Percentiles rank a stretch among this genome's conserved stretches.
Evolutionary conservation across 2,329 filamentous ascomycete species (phyloP).

Genomic region (Ceratocystiopsis sp.): DNA sequence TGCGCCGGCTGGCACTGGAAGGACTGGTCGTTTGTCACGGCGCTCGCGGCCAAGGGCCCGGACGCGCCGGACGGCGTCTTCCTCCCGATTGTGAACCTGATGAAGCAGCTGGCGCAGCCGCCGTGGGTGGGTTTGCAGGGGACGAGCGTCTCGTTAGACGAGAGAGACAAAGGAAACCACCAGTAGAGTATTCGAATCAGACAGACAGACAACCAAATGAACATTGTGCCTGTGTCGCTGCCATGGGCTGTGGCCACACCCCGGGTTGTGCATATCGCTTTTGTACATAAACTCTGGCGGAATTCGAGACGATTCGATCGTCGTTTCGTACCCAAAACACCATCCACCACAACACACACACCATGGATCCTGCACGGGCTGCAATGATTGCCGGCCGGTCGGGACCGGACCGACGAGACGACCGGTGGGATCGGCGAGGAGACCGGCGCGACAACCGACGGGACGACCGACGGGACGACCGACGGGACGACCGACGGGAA

Average conservation of each 20-base stretch:
- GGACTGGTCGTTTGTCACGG: constrained; percentile 24
- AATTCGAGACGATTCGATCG: too few relatives aligned
- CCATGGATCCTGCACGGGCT: constrained; percentile 37
- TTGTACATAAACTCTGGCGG: too few relatives aligned
- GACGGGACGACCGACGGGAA: constrained; percentile 35
- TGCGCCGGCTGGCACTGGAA: constrained; percentile 33
- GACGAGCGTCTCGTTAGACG: too few relatives aligned
- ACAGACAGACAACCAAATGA: too few relatives aligned
- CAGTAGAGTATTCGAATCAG: too few relatives aligned
- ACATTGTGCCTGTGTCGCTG: too few relatives aligned
- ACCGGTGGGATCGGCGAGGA: neutral
- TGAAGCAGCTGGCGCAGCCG: constrained; percentile 13
- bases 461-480: constrained; percentile 36
- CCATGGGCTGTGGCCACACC: too few relatives aligned
- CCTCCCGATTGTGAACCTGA: constrained; percentile 21
- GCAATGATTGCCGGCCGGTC: constrained; percentile 34
- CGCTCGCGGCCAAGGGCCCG: constrained; percentile 14
- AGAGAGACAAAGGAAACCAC: too few relatives aligned
- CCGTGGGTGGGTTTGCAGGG: constrained; percentile 5
- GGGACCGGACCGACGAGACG: constrained; percentile 21
- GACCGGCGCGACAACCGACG: constrained; percentile 23
- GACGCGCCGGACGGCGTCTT: constrained; percentile 19
- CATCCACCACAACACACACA: too few relatives aligned
- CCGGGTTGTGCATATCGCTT: too few relatives aligned
- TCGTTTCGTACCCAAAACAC: too few relatives aligned